A percentile compares a stretch with the other conserved stretches of the same genome.
Evolutionary conservation across 495 filamentous ascomycete genomes (phyloP).

Genomic region (Wilcoxina mikolae): DNA sequence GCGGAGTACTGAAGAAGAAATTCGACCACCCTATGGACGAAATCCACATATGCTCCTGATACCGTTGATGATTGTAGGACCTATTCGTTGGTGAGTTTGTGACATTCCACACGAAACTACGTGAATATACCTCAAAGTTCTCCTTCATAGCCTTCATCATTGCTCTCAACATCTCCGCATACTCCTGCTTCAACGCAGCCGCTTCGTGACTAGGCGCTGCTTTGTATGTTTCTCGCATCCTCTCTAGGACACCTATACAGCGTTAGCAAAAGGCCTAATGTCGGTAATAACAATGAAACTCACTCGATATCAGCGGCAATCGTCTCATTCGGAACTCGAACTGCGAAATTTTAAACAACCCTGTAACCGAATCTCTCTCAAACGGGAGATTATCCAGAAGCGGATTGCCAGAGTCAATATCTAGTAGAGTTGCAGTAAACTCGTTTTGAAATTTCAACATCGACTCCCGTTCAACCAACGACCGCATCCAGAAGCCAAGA

Average conservation of each 20-base stretch:
- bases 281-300: conserved; percentile 4
- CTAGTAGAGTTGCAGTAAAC: conserved; percentile 44
- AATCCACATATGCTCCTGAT: conserved; percentile 24
- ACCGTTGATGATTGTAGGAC: conserved; percentile 13
- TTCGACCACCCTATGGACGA: conserved; percentile 49
- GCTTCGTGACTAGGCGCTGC: conserved; percentile 29
- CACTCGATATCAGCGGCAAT: conserved; percentile 43
- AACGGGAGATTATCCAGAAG: conserved; percentile 52
- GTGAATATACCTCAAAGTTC: conserved; percentile 43
- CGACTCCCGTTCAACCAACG: conserved; percentile 50
- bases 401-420: conserved; percentile 34
- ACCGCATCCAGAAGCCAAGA: conserved; percentile 43
- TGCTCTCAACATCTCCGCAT: conserved; percentile 39
- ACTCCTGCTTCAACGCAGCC: conserved; percentile 36
- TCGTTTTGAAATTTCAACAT: conserved; percentile 52
- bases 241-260: conserved; percentile 37
- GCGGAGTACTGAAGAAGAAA: conserved; percentile 51
- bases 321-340: conserved; percentile 44
- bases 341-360: conserved; percentile 37
- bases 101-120: not conserved
- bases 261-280: too few relatives aligned
- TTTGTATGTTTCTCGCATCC: conserved; percentile 46
- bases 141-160: conserved; percentile 55
- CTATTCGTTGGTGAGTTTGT: conserved; percentile 11
- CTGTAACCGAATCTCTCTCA: conserved; percentile 30